These are phyloP conservation scores for Mycotypha africana DNA, from an alignment of 371 early-diverging fungal genomes.

Conservation along the genomic window DNA sequence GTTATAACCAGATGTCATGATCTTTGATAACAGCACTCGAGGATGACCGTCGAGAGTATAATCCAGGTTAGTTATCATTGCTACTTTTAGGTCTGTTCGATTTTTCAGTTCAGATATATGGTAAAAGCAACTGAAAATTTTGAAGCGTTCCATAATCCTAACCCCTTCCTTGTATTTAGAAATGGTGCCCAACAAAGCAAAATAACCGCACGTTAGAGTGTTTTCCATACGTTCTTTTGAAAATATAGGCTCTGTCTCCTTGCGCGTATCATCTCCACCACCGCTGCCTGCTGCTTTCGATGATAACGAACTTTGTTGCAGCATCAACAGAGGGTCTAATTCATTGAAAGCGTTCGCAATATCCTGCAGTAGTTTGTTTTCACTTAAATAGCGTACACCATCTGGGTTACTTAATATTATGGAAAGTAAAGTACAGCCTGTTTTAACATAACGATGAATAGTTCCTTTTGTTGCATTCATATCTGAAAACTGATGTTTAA, in stretches of 20 bases:
- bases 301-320: no score
- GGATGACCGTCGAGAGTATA: slow-evolving; percentile 84
- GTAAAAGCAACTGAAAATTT: slow-evolving; percentile 77
- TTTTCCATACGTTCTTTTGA: slow-evolving; percentile 70
- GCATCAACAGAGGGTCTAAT: slow-evolving; percentile 51
- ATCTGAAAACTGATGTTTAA: slow-evolving; percentile 68
- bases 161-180: slow-evolving; percentile 65
- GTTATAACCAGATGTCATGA: slow-evolving; percentile 79
- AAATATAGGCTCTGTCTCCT: slow-evolving; percentile 68
- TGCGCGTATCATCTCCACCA: not conserved
- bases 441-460: slow-evolving; percentile 48
- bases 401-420: slow-evolving; percentile 57
- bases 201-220: slow-evolving; percentile 73
- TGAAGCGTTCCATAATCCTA: slow-evolving; percentile 66
- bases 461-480: slow-evolving; percentile 48
- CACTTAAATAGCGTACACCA: slow-evolving; percentile 63
- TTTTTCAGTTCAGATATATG: slow-evolving; percentile 75
- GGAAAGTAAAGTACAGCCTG: slow-evolving; percentile 62
- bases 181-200: slow-evolving; percentile 68
- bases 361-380: slow-evolving; percentile 62
- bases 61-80: slow-evolving; percentile 73
- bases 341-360: slow-evolving; percentile 69
- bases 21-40: slow-evolving; percentile 73
- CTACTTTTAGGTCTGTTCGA: slow-evolving; percentile 75
- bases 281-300: no score